Evolutionary conservation across 1,284 basidiomycete species (phyloP).

Genomic region (Somion occarium): DNA sequence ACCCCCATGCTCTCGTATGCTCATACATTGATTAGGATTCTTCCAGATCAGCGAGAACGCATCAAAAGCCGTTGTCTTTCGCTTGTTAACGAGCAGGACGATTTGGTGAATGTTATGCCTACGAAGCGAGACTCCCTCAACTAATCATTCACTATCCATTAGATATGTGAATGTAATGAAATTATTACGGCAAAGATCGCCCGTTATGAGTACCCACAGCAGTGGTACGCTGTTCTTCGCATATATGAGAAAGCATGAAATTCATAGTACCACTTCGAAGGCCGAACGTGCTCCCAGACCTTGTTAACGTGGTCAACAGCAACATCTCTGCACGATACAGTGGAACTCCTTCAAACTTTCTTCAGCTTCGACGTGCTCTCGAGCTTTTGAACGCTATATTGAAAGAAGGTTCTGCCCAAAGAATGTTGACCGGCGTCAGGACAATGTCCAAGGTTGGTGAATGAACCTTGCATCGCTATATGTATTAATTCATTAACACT

Average conservation of each 20-base stretch:
- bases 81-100: conserved; percentile 70
- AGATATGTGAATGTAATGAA: conserved; percentile 75
- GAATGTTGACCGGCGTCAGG: conserved; percentile 61
- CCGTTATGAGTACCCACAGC: conserved; percentile 62
- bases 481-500: background rate
- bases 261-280: too few relatives aligned
- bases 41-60: conserved; percentile 53
- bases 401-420: conserved; percentile 64
- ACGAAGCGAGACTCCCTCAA: too few relatives aligned
- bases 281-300: conserved; percentile 56
- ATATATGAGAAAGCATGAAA: too few relatives aligned
- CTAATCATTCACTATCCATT: too few relatives aligned
- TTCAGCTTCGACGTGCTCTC: conserved; percentile 58
- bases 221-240: conserved; percentile 57
- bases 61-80: conserved; percentile 58
- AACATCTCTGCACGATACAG: conserved; percentile 46
- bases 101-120: conserved; percentile 50
- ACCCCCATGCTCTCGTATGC: conserved; percentile 2
- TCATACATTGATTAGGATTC: conserved; percentile 40
- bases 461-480: conserved; percentile 7
- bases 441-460: conserved; percentile 53
- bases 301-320: conserved; percentile 49
- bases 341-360: conserved; percentile 33
- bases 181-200: conserved; percentile 67
- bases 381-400: conserved; percentile 58